Base-by-base conservation (phyloP, 179 eudicot species). In the Drosera spatulata region DNA sequence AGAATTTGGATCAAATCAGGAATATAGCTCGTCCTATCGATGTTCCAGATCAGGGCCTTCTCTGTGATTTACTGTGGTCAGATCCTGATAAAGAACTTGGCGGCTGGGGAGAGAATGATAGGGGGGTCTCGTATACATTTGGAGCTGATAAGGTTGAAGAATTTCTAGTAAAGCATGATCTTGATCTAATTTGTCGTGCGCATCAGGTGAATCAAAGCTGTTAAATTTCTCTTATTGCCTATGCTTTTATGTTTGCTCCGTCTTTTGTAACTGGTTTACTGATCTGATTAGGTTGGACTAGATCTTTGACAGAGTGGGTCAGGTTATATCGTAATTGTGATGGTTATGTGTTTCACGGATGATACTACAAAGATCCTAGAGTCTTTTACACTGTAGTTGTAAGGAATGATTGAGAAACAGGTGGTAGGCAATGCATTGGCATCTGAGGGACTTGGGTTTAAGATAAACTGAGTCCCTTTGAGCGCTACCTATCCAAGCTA, bases 91-190 rank as follows among this genome's bases (percentile, higher is more conserved):
- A 80, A 69, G 88, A 83, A 48, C 71, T 83, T 67, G 84, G 72
- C 56, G 88, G 93, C 59, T 85, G 88, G 88, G 93, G 83, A 39
- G 93, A 85, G 75, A 85, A 85, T 79, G 93, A 85, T 66, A 78
- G 91, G 61, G 93, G 93, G 10, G 93, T 85, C 37, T 85, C 88
- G 8, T 76, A 70, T 66, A 85, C 88, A 60, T 85, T 85, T 61
- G 88, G 93, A 50, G 84, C 80, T 50, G 93, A 85, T 65, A 75
- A 59, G 53, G 93, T 85, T 58, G 42, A 70, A 11, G 88, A 85
- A 55, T 83, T 83, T 70, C 88, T 85, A 53, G 71, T 80, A 81
- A 85, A 80, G 58, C 93, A 78, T 61, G 84, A 85, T 69, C 74
- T 85, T 40, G 93, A 85, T 68, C 82, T 85, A 15, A 60, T 85